These are phyloP conservation scores for Thelephora ganbajun DNA, from an alignment of 768 basidiomycete species.

Conservation along the genomic window DNA sequence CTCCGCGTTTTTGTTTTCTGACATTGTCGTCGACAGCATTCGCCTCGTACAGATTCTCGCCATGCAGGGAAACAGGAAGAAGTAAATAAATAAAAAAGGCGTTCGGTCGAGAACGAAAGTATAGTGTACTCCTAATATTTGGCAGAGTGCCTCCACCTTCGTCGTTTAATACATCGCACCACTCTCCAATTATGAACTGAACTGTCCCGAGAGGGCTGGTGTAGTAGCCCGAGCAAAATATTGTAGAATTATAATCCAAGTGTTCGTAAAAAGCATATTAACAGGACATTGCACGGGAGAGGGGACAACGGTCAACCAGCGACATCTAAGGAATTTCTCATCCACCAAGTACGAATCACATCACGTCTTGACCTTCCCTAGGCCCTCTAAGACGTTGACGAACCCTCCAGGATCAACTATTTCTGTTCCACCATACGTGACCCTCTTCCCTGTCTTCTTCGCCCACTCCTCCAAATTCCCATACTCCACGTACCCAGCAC, in stretches of 20 bases:
- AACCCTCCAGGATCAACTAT: conserved; percentile 86
- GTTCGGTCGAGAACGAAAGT: not conserved
- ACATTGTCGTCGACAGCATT: conserved; percentile 29
- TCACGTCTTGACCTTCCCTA: conserved; percentile 35
- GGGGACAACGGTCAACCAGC: too few species aligned
- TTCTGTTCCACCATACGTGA: conserved; percentile 94
- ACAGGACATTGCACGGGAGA: too few species aligned
- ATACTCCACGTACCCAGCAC: conserved; percentile 95
- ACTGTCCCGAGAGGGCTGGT: too few species aligned
- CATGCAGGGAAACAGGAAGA: conserved; percentile 49
- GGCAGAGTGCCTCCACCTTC: too few species aligned
- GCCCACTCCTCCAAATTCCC: conserved; percentile 96
- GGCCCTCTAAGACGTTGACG: conserved; percentile 49
- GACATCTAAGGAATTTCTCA: too few species aligned
- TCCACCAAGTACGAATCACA: too few species aligned
- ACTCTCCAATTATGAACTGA: too few species aligned
- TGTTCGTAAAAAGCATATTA: too few species aligned
- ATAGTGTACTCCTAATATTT: too few species aligned
- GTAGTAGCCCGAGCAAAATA: too few species aligned
- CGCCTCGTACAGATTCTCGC: conserved; percentile 70
- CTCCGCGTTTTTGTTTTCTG: not conserved
- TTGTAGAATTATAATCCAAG: too few species aligned
- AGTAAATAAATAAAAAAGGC: conserved; percentile 19
- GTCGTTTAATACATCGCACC: too few species aligned
- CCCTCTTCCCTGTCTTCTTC: conserved; percentile 59